phyloP scores from a whole-genome alignment of 352 stramenopile species.

The Phytophthora sansomeana region DNA sequence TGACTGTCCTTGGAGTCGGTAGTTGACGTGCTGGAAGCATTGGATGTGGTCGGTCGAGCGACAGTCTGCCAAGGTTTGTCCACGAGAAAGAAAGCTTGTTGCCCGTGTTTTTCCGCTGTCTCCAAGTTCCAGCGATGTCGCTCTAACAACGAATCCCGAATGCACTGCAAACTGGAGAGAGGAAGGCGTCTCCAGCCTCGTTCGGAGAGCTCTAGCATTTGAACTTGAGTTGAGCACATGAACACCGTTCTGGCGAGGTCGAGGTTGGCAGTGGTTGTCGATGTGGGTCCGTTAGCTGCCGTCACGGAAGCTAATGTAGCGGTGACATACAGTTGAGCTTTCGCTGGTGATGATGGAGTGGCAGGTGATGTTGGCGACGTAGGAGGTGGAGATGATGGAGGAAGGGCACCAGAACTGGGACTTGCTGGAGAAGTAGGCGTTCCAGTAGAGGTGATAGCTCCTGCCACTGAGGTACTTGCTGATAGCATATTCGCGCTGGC shows the following conservation, averaged over 20 bases:
- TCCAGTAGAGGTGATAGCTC: constrained; percentile 16
- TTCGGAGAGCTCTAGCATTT: constrained; percentile 72
- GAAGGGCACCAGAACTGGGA: not conserved
- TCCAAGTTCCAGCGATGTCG: constrained; percentile 67
- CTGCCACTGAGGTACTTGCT: constrained; percentile 1
- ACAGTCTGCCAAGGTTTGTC: constrained; percentile 66
- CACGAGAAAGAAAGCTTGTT: constrained; percentile 45
- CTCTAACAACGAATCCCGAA: constrained; percentile 60
- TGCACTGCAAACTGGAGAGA: constrained; percentile 47
- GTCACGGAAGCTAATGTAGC: constrained; percentile 35
- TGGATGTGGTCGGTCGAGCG: constrained; percentile 11
- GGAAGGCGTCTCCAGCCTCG: constrained; percentile 66
- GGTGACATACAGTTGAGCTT: constrained; percentile 33
- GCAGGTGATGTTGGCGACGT: constrained; percentile 10
- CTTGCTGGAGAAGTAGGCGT: not conserved
- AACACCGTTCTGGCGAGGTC: constrained; percentile 57
- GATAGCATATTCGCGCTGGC: constrained; percentile 41
- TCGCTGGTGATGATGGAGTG: constrained; percentile 5
- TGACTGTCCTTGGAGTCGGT: constrained; percentile 18
- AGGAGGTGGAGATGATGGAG: constrained; percentile 5
- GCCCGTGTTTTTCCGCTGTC: constrained; percentile 39
- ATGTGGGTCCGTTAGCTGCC: not conserved
- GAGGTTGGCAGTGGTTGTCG: constrained; percentile 1
- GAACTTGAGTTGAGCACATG: constrained; percentile 67
- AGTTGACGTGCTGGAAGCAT: constrained; percentile 3